phyloP scores from a whole-genome alignment of 2,329 filamentous ascomycete genomes.

The Dichotomopilus funicola region DNA sequence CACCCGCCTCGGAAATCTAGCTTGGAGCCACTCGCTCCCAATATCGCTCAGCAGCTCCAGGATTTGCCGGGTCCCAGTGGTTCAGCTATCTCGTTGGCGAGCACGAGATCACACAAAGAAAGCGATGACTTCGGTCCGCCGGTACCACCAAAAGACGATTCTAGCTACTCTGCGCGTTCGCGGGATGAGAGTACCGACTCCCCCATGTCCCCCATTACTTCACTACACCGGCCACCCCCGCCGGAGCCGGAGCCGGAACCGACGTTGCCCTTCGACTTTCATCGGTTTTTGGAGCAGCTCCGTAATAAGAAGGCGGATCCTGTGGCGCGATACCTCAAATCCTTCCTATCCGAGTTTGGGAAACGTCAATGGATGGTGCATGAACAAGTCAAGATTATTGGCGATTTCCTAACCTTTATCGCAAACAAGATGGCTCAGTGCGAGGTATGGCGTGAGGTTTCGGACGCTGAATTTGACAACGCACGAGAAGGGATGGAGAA shows the following conservation, averaged over 20 bases:
- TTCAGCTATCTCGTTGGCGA: conserved; percentile 35
- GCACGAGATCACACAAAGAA: conserved; percentile 31
- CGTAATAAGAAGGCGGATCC: conserved; percentile 97
- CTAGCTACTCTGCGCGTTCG: conserved; percentile 34
- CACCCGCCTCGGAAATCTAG: conserved; percentile 84
- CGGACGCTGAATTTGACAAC: conserved; percentile 96
- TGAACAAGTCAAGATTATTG: conserved; percentile 97
- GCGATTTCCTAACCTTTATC: conserved; percentile 93
- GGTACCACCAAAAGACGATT: conserved; percentile 54
- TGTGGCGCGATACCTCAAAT: conserved; percentile 90
- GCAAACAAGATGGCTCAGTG: conserved; percentile 97
- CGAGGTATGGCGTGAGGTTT: conserved; percentile 93
- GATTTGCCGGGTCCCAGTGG: conserved; percentile 40
- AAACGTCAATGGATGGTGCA: conserved; percentile 99
- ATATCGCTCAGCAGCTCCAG: conserved; percentile 42
- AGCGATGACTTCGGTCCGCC: conserved; percentile 47
- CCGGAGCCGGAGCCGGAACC: conserved; percentile 75
- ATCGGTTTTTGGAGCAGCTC: conserved; percentile 91
- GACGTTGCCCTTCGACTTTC: conserved; percentile 88
- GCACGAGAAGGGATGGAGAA: conserved; percentile 99
- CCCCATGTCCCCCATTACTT: conserved; percentile 42
- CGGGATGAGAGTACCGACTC: conserved; percentile 34
- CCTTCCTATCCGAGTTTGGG: conserved; percentile 87
- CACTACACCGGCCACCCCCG: conserved; percentile 58
- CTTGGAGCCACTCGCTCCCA: conserved; percentile 61